These are phyloP conservation scores for Coriolopsis trogii DNA, from an alignment of 1,284 basidiomycete species.

Conservation along the genomic window DNA sequence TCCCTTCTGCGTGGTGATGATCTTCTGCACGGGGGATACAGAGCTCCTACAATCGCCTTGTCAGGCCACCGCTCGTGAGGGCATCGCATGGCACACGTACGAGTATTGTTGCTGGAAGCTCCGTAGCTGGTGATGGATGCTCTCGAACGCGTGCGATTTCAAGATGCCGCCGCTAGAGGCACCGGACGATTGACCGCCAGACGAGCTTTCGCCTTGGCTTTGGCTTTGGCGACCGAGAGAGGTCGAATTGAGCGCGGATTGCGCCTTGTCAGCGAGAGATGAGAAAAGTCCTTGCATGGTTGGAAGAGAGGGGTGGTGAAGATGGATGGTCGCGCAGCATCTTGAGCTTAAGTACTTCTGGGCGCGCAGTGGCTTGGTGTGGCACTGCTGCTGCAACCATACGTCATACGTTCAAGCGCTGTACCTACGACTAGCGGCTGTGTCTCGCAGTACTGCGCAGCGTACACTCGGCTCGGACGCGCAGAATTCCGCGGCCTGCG, in stretches of 20 bases:
- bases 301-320: slow-evolving; percentile 11
- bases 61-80: not conserved
- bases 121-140: slow-evolving; percentile 71
- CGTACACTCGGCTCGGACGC: not conserved
- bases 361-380: slow-evolving; percentile 6
- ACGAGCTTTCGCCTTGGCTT: slow-evolving; percentile 41
- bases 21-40: slow-evolving; percentile 66
- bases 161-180: slow-evolving; percentile 24
- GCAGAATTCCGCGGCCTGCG: not conserved
- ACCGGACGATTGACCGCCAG: slow-evolving; percentile 17
- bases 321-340: slow-evolving; percentile 9
- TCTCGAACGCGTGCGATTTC: slow-evolving; percentile 54
- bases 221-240: slow-evolving; percentile 45
- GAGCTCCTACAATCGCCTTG: slow-evolving; percentile 40
- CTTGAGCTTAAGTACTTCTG: slow-evolving; percentile 14
- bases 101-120: slow-evolving; percentile 74
- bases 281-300: slow-evolving; percentile 66
- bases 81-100: slow-evolving; percentile 42
- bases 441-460: slow-evolving; percentile 2
- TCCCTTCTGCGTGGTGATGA: slow-evolving; percentile 77
- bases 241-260: slow-evolving; percentile 62
- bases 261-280: slow-evolving; percentile 73
- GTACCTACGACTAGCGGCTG: not conserved
- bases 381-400: slow-evolving; percentile 22
- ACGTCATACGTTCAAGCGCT: slow-evolving; percentile 23